Percentiles rank a stretch among this genome's conserved stretches.
Conservation (phyloP, 2,329 filamentous ascomycete species). For the Fusarium albidum region DNA sequence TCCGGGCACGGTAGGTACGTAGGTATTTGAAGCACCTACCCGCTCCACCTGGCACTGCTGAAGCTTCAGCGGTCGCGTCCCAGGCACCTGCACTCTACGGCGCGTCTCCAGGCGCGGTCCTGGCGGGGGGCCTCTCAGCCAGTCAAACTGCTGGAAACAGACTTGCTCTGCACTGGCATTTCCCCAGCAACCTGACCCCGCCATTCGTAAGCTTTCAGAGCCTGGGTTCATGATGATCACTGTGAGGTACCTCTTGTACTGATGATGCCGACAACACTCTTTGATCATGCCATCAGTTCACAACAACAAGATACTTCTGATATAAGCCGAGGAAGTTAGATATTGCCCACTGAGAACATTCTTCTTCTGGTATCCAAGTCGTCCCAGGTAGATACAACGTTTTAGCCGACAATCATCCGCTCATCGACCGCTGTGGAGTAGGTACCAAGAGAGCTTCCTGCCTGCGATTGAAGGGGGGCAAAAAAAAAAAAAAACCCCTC, state of each 20-base stretch:
- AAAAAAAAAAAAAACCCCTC: conserved; percentile 29
- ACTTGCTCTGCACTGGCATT: conserved; percentile 28
- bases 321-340: too few species aligned
- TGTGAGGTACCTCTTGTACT: too few species aligned
- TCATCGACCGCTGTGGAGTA: too few species aligned
- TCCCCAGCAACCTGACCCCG: conserved; percentile 36
- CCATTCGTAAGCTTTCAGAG: background rate
- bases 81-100: too few species aligned
- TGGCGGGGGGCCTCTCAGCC: conserved; percentile 12
- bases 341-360: too few species aligned
- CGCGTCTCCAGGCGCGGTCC: conserved; percentile 32
- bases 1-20: conserved; percentile 7
- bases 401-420: too few species aligned
- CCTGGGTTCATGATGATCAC: background rate
- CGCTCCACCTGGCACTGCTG: conserved; percentile 6
- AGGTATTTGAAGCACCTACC: conserved; percentile 6
- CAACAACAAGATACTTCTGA: too few species aligned
- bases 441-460: background rate
- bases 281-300: too few species aligned
- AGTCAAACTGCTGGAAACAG: conserved; percentile 19
- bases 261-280: too few species aligned
- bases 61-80: conserved; percentile 16
- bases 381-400: too few species aligned
- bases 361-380: too few species aligned
- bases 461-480: conserved; percentile 16